Percentiles rank a stretch among this genome's conserved stretches.
Evolutionary conservation across 306 rosid genomes (phyloP).

Genomic region (Argentina anserina): DNA sequence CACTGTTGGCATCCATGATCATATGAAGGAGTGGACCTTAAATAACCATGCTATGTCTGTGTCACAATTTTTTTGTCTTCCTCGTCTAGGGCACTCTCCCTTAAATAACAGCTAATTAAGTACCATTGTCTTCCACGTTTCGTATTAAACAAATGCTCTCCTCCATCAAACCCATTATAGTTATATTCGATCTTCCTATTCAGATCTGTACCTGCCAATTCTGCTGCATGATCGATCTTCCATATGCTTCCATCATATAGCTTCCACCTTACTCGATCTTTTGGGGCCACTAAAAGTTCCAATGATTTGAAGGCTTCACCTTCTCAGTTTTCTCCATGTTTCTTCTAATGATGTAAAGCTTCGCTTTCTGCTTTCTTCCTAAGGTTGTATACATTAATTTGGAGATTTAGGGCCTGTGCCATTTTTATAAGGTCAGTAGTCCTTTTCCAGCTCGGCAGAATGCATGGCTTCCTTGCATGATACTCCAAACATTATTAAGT

Average conservation of each 20-base stretch:
- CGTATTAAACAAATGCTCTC: neutral
- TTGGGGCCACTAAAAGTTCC: constrained; percentile 13
- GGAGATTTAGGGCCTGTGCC: neutral
- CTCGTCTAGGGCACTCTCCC: constrained; percentile 1
- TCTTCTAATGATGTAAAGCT: neutral
- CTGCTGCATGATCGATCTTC: neutral
- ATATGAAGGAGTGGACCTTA: neutral
- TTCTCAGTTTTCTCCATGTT: neutral
- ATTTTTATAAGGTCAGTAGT: neutral
- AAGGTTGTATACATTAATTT: neutral
- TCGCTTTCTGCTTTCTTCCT: neutral
- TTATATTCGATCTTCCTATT: neutral
- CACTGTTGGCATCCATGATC: neutral
- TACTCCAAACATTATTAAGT: neutral
- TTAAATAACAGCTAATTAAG: neutral
- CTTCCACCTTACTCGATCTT: constrained; percentile 25
- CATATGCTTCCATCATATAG: constrained; percentile 1
- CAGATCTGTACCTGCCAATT: constrained; percentile 14
- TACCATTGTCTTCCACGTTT: neutral
- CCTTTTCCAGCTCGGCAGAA: neutral
- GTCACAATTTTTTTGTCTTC: neutral
- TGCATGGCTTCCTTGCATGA: neutral
- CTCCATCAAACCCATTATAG: neutral
- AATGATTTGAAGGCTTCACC: constrained; percentile 15
- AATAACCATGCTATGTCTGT: neutral